Base-by-base conservation (phyloP, 495 filamentous ascomycete species). In the Aspergillus ostianus region DNA sequence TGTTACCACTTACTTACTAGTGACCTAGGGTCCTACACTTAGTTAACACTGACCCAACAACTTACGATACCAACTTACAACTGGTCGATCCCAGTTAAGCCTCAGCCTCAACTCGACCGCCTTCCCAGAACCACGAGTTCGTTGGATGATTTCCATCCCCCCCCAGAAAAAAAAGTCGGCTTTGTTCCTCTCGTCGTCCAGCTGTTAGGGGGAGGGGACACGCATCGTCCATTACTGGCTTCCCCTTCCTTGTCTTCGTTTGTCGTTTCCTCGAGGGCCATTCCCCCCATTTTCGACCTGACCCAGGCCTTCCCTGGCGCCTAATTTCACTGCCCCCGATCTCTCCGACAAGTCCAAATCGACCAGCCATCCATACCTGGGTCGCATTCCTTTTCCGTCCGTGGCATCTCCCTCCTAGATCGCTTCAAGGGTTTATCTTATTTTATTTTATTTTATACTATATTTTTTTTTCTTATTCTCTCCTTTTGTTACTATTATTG, bases 91-190 rank as follows among this genome's bases (percentile, higher is more conserved):
- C 6, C 29, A 10, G 29, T 32, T 32, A 32, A 41, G 36, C 50
- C 26, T 65, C 63, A 65, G 63, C 63, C 63, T 62, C 56, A 64
- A 41, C 58, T 56, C 55, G 68, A 66, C 65, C 65, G 65, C 61
- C 66, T 67, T 66, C 64, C 59, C 66, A 65, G 66, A 68, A 56
- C 58, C 59, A 47, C 50, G 10, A 19, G 6, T 30, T 30, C 26
- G 17, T 57, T 62, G 36, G 36, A 4, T 41, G 9, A 41, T 60
- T 56, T 45, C 49, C 47, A 6, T 32, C 50, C 53, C 60, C 60
- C 41, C 56, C 63, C 60, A 32, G 32, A 51, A 56, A 52, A 52
- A 21, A 12, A 41, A 51, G 57, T 64, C 59, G 41, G 48, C 55
- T 56, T 32, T 57, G 23, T 27, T 58, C 56, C 10, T 41, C 46